These are phyloP conservation scores for Exophiala spinifera DNA, from an alignment of 2,329 filamentous ascomycete species.

Conservation along the genomic window DNA sequence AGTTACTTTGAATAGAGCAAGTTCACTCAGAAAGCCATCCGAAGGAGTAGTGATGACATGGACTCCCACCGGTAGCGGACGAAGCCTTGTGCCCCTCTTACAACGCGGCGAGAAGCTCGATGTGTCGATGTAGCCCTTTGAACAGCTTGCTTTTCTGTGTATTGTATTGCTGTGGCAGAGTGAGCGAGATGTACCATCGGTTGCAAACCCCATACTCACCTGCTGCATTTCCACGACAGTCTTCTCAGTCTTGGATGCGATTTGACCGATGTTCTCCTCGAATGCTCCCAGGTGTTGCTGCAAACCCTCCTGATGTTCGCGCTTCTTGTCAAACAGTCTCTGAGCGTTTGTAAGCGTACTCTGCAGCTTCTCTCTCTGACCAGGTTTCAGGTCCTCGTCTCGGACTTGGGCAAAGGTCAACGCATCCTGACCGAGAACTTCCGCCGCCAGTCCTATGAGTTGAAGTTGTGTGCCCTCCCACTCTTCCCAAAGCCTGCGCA, in stretches of 20 bases:
- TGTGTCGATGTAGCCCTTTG: conserved; percentile 15
- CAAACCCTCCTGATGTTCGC: conserved; percentile 1
- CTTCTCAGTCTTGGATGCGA: conserved; percentile 16
- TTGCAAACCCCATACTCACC: neutral
- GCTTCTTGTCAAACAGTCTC: neutral
- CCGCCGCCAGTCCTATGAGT: conserved; percentile 20
- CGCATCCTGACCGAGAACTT: conserved; percentile 19
- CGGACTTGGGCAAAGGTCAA: conserved; percentile 8
- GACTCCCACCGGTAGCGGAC: too few species aligned
- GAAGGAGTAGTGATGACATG: too few species aligned
- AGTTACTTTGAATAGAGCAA: too few species aligned
- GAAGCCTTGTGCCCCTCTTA: neutral
- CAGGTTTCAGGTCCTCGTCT: conserved; percentile 11
- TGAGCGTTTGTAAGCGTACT: conserved; percentile 5
- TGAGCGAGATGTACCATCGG: too few species aligned
- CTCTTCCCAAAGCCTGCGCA: conserved; percentile 22
- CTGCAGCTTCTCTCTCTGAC: conserved; percentile 11
- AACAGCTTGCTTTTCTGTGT: conserved; percentile 19
- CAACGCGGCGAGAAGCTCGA: conserved; percentile 17
- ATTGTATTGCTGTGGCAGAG: conserved; percentile 13
- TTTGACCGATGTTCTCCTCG: conserved; percentile 10
- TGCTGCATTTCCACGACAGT: conserved; percentile 18
- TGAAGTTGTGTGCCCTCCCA: conserved; percentile 23
- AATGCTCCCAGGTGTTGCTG: conserved; percentile 9
- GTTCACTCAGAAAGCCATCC: too few species aligned